Conservation (phyloP, 331 rosid genomes). For the Dryas integrifolia region DNA sequence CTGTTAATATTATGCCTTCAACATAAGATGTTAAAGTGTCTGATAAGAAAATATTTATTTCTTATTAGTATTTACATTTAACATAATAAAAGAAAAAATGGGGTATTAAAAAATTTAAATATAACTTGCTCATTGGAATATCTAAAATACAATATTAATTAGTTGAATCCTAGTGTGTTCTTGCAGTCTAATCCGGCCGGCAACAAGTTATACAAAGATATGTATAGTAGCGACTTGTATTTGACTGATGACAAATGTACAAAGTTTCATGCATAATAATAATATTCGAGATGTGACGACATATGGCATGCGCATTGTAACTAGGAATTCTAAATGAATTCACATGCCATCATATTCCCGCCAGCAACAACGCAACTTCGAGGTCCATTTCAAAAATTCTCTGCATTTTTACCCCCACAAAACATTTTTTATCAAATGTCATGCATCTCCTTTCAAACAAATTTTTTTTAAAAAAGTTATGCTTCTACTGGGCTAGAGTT, state of each 20-base stretch:
- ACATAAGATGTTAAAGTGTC: too few relatives aligned
- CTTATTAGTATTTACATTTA: too few relatives aligned
- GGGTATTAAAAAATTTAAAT: neutral
- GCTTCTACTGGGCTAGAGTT: too few relatives aligned
- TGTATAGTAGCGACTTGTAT: neutral
- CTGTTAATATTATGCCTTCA: too few relatives aligned
- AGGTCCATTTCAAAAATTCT: neutral
- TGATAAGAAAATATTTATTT: too few relatives aligned
- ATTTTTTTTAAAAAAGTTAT: too few relatives aligned
- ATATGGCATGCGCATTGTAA: constrained; percentile 12
- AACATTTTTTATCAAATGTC: neutral
- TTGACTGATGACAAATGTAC: neutral
- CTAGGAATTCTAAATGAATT: neutral
- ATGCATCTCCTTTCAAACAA: neutral
- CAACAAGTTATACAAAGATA: neutral
- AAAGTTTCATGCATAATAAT: neutral
- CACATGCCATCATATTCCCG: constrained; percentile 12
- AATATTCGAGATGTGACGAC: neutral
- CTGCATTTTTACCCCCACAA: neutral
- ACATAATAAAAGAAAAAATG: neutral
- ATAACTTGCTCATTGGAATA: neutral
- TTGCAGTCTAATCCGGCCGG: constrained; percentile 12
- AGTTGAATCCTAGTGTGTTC: neutral
- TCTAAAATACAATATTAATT: neutral
- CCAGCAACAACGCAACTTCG: constrained; percentile 9